These are phyloP conservation scores for Trichoderma simmonsii DNA, from an alignment of 2,329 filamentous ascomycete genomes.

Conservation along the genomic window DNA sequence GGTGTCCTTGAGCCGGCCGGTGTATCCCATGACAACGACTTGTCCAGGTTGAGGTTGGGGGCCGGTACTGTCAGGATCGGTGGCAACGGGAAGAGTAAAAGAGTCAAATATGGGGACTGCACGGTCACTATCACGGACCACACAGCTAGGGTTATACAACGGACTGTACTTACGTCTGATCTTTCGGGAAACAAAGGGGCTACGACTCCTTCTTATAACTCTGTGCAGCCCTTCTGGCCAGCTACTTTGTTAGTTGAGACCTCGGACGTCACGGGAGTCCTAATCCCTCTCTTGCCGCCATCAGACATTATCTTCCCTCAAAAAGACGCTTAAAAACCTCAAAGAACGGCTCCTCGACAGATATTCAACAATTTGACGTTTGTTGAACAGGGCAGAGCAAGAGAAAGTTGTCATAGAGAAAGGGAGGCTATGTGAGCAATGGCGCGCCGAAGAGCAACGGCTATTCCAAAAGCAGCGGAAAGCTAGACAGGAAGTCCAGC, in stretches of 20 bases:
- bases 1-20: slow-evolving; percentile 75
- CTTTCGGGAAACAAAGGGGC: too few relatives aligned
- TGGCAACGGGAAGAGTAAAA: too few relatives aligned
- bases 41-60: slow-evolving; percentile 54
- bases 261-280: too few relatives aligned
- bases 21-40: slow-evolving; percentile 84
- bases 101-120: too few relatives aligned
- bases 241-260: too few relatives aligned
- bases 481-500: not conserved
- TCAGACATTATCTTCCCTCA: not conserved
- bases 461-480: not conserved
- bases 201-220: too few relatives aligned
- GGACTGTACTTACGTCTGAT: too few relatives aligned
- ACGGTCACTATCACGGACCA: too few relatives aligned
- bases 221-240: too few relatives aligned
- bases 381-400: not conserved
- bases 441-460: not conserved
- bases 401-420: not conserved
- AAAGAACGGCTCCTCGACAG: slow-evolving; percentile 1
- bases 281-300: too few relatives aligned
- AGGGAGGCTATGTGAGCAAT: not conserved
- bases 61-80: slow-evolving; percentile 44
- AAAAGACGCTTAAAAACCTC: not conserved
- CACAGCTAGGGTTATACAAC: too few relatives aligned
- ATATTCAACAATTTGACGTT: not conserved